Evolutionary conservation across 2,329 filamentous ascomycete genomes (phyloP), one percentile per base, ranked within the genome.

Genomic region (Aspergillus thermomutatus): DNA sequence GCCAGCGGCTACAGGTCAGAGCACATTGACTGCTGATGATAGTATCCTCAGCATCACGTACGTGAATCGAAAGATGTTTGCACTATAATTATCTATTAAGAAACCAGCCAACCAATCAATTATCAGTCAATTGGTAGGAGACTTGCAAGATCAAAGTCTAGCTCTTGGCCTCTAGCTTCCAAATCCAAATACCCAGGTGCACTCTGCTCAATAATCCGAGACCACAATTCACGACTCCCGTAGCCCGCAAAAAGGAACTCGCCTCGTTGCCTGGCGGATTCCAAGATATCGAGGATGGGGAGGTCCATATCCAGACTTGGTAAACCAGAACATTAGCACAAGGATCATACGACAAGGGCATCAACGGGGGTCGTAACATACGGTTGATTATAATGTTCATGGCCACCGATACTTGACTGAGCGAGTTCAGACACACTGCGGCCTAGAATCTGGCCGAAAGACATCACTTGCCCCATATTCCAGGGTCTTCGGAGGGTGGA

Each of bases 171-270:
- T 19, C 52, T 40, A 9, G 54, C 54, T 28, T 55, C 54, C 23
- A 55, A 11, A 9, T 41, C 28, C 19, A 55, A 41, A 55, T 55
- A 55, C 43, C 54, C 54, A 19, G 54, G 54, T n/a, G 54, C 49
- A 55, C 41, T 55, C 54, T 55, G 34, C 49, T 55, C 49, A n/a
- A 55, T 52, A 52, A 41, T 21, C 37, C 54, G 26, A 41, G 52
- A 28, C 54, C 54, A 55, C 34, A 52, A 34, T 2, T 49, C 49
- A 40, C 7, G n/a, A 55, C n/a, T 17, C 21, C 49, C 54, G 48
- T 47, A 55, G 19, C 40, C 54, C 2, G 43, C n/a, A 27, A 6
- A 52, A 41, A 55, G 49, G 27, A 55, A 55, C 49, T 52, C 52
- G 49, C 26, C 25, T 26, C 25, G 25, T 26, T 26, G 25, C 7